Percentiles rank a stretch among this genome's conserved stretches.
These are phyloP conservation scores for Fusarium sp. DNA, from an alignment of 2,329 filamentous ascomycete species.

Conservation along the genomic window DNA sequence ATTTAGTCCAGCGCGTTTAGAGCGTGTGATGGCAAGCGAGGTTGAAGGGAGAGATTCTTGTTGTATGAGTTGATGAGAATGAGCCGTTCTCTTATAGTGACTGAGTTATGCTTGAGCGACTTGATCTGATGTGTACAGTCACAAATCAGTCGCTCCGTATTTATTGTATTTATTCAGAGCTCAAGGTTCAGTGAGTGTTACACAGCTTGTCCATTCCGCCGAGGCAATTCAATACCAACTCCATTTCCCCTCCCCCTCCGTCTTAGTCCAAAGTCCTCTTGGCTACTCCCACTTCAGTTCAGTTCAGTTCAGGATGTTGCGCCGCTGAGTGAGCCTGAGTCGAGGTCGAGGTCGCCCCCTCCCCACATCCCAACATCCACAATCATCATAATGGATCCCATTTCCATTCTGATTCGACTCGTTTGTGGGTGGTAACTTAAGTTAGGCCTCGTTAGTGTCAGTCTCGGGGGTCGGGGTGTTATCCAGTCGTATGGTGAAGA, in stretches of 20 bases:
- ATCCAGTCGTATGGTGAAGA: slow-evolving; percentile 29
- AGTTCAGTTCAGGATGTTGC: slow-evolving; percentile 7
- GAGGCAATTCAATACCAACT: slow-evolving; percentile 6
- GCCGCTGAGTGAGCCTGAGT: slow-evolving; percentile 11
- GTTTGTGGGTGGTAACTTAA: slow-evolving; percentile 30
- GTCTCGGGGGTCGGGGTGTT: slow-evolving; percentile 16
- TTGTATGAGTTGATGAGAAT: not conserved
- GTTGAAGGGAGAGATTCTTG: not conserved
- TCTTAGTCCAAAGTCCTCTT: not conserved
- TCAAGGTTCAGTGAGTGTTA: not conserved
- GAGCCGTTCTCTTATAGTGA: not conserved
- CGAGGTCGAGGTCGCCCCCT: slow-evolving; percentile 18
- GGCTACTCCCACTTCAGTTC: not conserved
- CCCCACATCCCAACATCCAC: slow-evolving; percentile 35
- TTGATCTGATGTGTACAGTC: no score
- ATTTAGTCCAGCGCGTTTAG: not conserved
- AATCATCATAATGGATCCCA: slow-evolving; percentile 11
- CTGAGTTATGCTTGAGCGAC: not conserved
- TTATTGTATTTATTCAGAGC: not conserved
- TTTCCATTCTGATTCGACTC: slow-evolving; percentile 24
- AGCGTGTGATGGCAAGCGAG: slow-evolving; percentile 20
- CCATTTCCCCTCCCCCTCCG: slow-evolving; percentile 18
- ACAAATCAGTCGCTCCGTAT: not conserved
- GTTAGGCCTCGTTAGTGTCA: slow-evolving; percentile 13
- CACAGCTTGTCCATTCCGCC: not conserved